Base-by-base conservation (phyloP, 257 asterid genomes). In the Scutellaria galericulata region DNA sequence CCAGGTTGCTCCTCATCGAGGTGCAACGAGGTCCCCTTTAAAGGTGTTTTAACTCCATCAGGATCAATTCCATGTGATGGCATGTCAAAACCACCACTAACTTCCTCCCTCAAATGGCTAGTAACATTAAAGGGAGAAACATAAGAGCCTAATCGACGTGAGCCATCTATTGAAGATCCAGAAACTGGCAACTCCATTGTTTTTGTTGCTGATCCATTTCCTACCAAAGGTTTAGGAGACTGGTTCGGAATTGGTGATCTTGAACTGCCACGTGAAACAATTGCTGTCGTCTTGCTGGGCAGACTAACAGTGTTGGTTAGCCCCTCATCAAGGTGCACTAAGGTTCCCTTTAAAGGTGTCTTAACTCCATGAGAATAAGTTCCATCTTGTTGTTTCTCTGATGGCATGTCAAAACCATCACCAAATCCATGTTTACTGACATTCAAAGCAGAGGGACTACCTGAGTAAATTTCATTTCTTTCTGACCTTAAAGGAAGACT, bases 281-380 rank as follows among this genome's bases (percentile, higher is more conserved):
- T 46, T 42, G 24, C 51, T 74, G 83, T 82, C 79, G 84, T 85
- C 77, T 85, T 88, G 70, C 67, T 77, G 31, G 87, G 71, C 65
- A 76, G 75, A 13, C 56, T 61, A 31, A 31, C 37, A 31, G 37
- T 31, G 71, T 3, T 50, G 58, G 77, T 64, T 46, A 74, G 75
- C 69, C 53, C 86, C 80, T 81, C 80, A 51, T 79, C 81, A 44
- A 69, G 77, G 81, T 45, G 61, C 37, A 60, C 67, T 45, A 44
- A 20, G 68, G 75, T 44, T 67, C 54, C 72, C 71, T 48, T 64
- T 58, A 52, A 39, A 68, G 86, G 88, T 63, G 81, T 77, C 57
- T 75, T 79, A 35, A 44, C 64, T 76, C 66, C 78, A 66, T 39
- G 39, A 42, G 51, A 15, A 44, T 37, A 72, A 77, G 63, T 75